phyloP scores from a whole-genome alignment of 371 early-diverging fungal genomes.

The Mortierella sp. region DNA sequence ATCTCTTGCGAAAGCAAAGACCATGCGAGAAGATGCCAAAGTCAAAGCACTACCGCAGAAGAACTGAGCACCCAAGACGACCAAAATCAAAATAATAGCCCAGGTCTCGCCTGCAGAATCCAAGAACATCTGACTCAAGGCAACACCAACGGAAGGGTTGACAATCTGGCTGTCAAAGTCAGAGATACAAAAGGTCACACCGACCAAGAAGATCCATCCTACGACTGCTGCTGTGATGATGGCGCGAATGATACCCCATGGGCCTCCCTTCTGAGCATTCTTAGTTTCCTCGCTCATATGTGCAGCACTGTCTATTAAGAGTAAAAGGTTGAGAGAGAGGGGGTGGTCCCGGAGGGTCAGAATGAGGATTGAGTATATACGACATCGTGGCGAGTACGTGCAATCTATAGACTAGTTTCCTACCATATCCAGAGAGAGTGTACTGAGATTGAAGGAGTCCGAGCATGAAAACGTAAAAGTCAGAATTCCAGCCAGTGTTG shows the following conservation, averaged over 20 bases:
- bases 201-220: constrained; percentile 60
- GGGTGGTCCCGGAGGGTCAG: not conserved
- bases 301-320: constrained; percentile 52
- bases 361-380: not conserved
- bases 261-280: constrained; percentile 68
- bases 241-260: constrained; percentile 70
- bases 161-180: constrained; percentile 62
- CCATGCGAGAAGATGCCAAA: constrained; percentile 73
- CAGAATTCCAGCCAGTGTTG: constrained; percentile 59
- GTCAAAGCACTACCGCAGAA: constrained; percentile 68
- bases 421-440: constrained; percentile 71
- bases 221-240: constrained; percentile 57
- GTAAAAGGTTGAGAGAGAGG: not conserved
- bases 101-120: constrained; percentile 63
- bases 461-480: constrained; percentile 65
- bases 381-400: no score
- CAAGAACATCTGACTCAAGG: constrained; percentile 64
- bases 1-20: constrained; percentile 81
- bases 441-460: constrained; percentile 63
- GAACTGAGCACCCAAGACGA: constrained; percentile 69
- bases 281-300: constrained; percentile 76
- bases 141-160: constrained; percentile 58
- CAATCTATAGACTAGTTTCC: not conserved
- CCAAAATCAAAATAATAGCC: constrained; percentile 66
- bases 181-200: constrained; percentile 56